Base-by-base conservation (phyloP, 2,329 filamentous ascomycete genomes). In the Microthyrium microscopicum region DNA sequence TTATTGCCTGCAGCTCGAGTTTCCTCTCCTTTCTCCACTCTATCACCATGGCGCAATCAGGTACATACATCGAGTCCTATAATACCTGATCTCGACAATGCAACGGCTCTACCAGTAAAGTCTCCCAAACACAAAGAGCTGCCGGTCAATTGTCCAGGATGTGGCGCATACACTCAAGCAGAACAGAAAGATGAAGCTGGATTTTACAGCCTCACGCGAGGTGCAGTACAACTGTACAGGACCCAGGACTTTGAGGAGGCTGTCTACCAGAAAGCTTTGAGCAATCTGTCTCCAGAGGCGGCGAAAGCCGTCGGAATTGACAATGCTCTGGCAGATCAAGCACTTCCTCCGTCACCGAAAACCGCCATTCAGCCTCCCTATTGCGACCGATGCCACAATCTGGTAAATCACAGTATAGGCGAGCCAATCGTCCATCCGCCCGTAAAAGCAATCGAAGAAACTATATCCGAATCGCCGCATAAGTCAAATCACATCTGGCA, bases 401-500 rank as follows among this genome's bases (percentile, higher is more conserved):
- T 98, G 18, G 54, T 77, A 16, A 75, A 95, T 52, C 77, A 95
- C 50, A 70, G 72, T 39, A 61, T 65, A 12, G 80, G 77, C 5
- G 58, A 68, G 12, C 66, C 80, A 5, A 87, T 91, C 44, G 67
- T 70, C 35, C 82, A 92, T 48, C 89, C 89, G 0, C 77, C 76
- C 1, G 67, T 94, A 41, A 69, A 83, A 27, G 75, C 81, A 3
- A 73, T 98, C 33, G 73, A 75, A 42, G 76, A 83, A 41, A 92
- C 84, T 12, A 78, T 98, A 33, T 68, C 76, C 34, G 82, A 92
- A 53, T 92, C 87, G 1, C 85, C 85, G 0, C 76, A 91, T 56
- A 80, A 80, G 50, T 71, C 80, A 50, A 95, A 98, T 47, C 82
- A 94, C 54, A 76, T 98, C 40, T 98, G 95, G 51, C 89, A 98